Percentiles rank a stretch among this genome's conserved stretches.
phyloP scores from a whole-genome alignment of 768 basidiomycete species.

The Kwoniella sp. region DNA sequence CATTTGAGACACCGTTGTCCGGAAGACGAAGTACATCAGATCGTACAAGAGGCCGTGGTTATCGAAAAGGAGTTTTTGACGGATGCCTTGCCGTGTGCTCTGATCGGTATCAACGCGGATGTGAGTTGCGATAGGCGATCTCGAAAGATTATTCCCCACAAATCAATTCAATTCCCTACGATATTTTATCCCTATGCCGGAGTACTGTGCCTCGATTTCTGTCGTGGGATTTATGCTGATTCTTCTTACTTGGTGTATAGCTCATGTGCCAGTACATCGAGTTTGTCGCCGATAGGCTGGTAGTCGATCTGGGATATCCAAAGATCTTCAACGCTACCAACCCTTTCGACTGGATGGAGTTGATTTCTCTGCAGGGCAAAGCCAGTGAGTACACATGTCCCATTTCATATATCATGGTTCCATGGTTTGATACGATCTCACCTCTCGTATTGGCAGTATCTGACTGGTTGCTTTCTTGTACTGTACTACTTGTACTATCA shows the following conservation, averaged over 20 bases:
- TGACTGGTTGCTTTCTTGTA: too few relatives aligned
- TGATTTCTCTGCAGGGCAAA: constrained; percentile 94
- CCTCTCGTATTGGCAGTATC: not conserved
- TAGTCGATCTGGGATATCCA: constrained; percentile 51
- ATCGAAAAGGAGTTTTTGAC: constrained; percentile 56
- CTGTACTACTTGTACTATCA: constrained; percentile 19
- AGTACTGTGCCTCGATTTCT: not conserved
- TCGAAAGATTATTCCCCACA: too few relatives aligned
- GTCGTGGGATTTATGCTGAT: too few relatives aligned
- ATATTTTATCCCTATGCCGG: not conserved
- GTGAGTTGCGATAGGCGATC: constrained; percentile 8
- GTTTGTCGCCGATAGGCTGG: constrained; percentile 54
- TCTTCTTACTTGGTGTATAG: constrained; percentile 22
- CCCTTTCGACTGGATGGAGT: constrained; percentile 69
- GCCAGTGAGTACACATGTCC: constrained; percentile 56
- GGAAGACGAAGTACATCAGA: constrained; percentile 45
- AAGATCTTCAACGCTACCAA: constrained; percentile 55
- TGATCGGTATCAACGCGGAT: constrained; percentile 55
- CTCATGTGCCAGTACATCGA: constrained; percentile 57
- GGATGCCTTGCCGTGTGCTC: constrained; percentile 51
- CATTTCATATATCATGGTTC: too few relatives aligned
- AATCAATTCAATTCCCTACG: too few relatives aligned
- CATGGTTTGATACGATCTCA: too few relatives aligned
- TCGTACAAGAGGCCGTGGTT: constrained; percentile 53
- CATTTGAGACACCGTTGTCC: constrained; percentile 46